These are phyloP conservation scores for Astrephomene gubernaculifera DNA, from an alignment of 139 green algal genomes.

Conservation along the genomic window DNA sequence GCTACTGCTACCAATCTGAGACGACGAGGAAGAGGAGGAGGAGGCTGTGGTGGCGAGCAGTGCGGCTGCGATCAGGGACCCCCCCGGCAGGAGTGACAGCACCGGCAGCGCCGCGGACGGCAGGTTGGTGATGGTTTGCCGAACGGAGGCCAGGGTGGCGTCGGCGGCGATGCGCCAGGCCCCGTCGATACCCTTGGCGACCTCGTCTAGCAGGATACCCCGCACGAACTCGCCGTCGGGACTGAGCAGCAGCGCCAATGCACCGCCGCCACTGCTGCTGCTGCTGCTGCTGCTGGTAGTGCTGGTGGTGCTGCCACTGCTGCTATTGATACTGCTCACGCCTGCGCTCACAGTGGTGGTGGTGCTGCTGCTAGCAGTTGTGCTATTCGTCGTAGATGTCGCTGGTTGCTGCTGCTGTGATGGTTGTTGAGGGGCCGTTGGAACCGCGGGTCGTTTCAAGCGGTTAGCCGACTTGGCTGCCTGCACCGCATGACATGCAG, in stretches of 20 bases:
- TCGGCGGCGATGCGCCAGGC: conserved; percentile 74
- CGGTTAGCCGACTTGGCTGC: conserved; percentile 47
- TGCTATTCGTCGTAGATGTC: too few relatives aligned
- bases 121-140: conserved; percentile 6
- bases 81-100: background rate
- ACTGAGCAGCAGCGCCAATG: conserved; percentile 82
- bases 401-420: too few relatives aligned
- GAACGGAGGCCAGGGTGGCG: conserved; percentile 40
- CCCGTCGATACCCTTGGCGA: conserved; percentile 87
- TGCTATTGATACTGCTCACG: background rate
- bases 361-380: background rate
- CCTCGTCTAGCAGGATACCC: conserved; percentile 79
- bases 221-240: conserved; percentile 81
- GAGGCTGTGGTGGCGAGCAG: too few relatives aligned
- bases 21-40: too few relatives aligned
- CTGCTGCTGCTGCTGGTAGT: background rate
- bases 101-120: background rate
- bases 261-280: conserved; percentile 41
- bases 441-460: conserved; percentile 43
- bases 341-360: too few relatives aligned
- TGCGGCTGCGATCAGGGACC: background rate
- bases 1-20: too few relatives aligned
- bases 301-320: background rate
- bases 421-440: too few relatives aligned
- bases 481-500: background rate